Percentiles rank a stretch among this genome's conserved stretches.
These are phyloP conservation scores for Artemisia annua DNA, from an alignment of 129 eudicot species.

Conservation along the genomic window DNA sequence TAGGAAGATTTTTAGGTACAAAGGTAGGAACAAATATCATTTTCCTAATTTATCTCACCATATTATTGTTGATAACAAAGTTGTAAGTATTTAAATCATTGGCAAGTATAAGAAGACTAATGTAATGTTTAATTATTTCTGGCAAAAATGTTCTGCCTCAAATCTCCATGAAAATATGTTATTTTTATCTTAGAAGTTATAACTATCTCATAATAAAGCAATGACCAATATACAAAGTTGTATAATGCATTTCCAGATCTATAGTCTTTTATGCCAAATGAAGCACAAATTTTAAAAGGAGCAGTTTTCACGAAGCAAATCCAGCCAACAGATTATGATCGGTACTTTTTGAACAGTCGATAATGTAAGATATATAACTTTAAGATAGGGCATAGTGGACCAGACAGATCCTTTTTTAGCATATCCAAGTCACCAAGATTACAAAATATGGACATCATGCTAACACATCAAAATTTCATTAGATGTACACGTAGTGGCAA, in stretches of 20 bases:
- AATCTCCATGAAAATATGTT: background rate
- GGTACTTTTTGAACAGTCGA: too few relatives aligned
- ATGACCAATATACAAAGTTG: background rate
- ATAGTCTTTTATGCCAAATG: background rate
- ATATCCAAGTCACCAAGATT: background rate
- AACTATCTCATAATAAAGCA: background rate
- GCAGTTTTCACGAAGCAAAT: too few relatives aligned
- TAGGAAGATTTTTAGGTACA: too few relatives aligned
- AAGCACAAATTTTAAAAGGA: background rate
- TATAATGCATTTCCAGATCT: background rate
- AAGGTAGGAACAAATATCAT: too few relatives aligned
- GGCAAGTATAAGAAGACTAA: background rate
- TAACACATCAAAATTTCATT: slow-evolving; percentile 28
- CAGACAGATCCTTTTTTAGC: background rate
- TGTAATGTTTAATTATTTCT: background rate
- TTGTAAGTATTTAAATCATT: background rate
- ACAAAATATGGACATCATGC: slow-evolving; percentile 2
- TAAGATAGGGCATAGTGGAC: too few relatives aligned
- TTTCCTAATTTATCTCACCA: too few relatives aligned
- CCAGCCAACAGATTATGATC: too few relatives aligned
- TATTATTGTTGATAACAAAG: background rate
- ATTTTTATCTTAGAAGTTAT: background rate
- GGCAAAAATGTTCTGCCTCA: background rate
- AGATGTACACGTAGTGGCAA: slow-evolving; percentile 3
- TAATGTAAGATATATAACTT: too few relatives aligned